Evolutionary conservation across 257 asterid genomes (phyloP).

Genomic region (Solanum okadae): DNA sequence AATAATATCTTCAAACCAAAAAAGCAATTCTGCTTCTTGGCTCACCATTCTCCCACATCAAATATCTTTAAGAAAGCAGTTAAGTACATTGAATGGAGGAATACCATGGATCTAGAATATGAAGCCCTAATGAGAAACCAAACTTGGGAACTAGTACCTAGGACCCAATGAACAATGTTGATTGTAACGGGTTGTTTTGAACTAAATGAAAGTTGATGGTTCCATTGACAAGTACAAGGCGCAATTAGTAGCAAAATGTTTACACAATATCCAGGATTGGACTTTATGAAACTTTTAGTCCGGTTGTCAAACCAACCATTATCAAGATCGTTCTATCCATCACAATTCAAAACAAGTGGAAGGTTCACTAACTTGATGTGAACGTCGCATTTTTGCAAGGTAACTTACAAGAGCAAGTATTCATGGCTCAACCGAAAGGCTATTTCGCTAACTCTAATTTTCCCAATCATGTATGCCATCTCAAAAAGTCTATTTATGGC

Average conservation of each 20-base stretch:
- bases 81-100: too few species aligned
- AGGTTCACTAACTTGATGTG: neutral
- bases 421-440: neutral
- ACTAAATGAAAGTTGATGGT: neutral
- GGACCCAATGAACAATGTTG: too few species aligned
- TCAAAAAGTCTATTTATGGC: neutral
- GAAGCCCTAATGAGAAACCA: too few species aligned
- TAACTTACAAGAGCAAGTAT: neutral
- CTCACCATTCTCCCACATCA: too few species aligned
- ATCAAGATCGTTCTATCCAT: neutral
- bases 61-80: too few species aligned
- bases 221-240: neutral
- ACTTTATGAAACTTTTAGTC: neutral
- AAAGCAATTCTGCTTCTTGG: too few species aligned
- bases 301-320: neutral
- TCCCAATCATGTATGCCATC: too few species aligned
- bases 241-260: neutral
- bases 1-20: too few species aligned
- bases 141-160: too few species aligned
- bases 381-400: neutral
- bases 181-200: too few species aligned
- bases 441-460: too few species aligned
- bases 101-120: too few species aligned
- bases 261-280: neutral
- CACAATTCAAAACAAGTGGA: neutral